phyloP scores from a whole-genome alignment of 2,329 filamentous ascomycete genomes.

The Graphiopsis chlorocephala region DNA sequence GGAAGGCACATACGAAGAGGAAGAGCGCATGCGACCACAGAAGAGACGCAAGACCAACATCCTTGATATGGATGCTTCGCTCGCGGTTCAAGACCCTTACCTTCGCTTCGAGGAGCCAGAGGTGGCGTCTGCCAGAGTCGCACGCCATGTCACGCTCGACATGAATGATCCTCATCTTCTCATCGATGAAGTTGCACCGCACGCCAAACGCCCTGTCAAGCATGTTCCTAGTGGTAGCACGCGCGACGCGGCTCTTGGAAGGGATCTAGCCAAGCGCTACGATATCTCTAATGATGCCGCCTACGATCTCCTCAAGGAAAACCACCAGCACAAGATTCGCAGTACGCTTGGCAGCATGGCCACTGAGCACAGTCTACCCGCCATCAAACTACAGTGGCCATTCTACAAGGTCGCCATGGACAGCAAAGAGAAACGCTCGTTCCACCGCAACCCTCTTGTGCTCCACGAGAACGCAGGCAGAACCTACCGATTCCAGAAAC shows the following conservation, averaged over 20 bases:
- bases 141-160: conserved; percentile 78
- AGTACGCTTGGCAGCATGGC: conserved; percentile 86
- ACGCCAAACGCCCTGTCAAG: conserved; percentile 55
- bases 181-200: conserved; percentile 70
- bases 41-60: conserved; percentile 64
- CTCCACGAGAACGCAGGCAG: conserved; percentile 60
- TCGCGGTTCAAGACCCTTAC: conserved; percentile 22
- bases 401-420: conserved; percentile 89
- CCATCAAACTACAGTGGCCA: conserved; percentile 86
- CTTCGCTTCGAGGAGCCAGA: conserved; percentile 76
- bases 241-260: conserved; percentile 66
- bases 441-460: conserved; percentile 76
- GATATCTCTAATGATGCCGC: conserved; percentile 96
- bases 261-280: conserved; percentile 76
- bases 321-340: conserved; percentile 92
- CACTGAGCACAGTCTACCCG: conserved; percentile 93
- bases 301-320: conserved; percentile 93
- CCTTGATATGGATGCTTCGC: conserved; percentile 20
- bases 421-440: conserved; percentile 70
- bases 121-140: conserved; percentile 65
- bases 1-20: conserved; percentile 37
- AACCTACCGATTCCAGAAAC: conserved; percentile 69
- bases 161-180: conserved; percentile 85
- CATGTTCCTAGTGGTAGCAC: conserved; percentile 54
- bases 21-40: conserved; percentile 41